Evolutionary conservation across 192 early-diverging fungal genomes (phyloP), one percentile per base, ranked within the genome.

Genomic region (Linnemannia exigua): DNA sequence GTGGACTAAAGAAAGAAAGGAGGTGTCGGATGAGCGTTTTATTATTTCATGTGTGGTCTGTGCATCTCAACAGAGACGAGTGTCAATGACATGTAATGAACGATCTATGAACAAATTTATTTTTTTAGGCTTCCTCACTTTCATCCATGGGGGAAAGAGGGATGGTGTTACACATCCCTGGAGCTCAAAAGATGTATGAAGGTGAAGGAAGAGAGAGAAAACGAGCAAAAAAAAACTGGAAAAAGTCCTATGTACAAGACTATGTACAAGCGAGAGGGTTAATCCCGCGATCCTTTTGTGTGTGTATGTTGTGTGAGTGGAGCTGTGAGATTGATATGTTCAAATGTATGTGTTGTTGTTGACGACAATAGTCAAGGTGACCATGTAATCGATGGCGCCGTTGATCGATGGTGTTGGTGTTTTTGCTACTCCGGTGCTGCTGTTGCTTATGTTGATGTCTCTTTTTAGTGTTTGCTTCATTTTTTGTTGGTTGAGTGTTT

Each of bases 31-130:
- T 9, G 41, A 3, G 41, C 41, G 41, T 44, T 44, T 6, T 44
- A 44, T 44, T 44, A 9, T 44, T 44, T 6, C 41, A 6, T 9
- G 41, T 44, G 41, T 44, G 41, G 41, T 44, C 41, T 44, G 41
- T 44, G 41, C 41, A 9, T 44, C 9, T 44, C 41, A n/a, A n/a
- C n/a, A n/a, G 41, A 44, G 41, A 14, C 4, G 9, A 50, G 17
- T 50, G 48, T 1, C 4, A 50, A 50, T 16, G 48, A 50, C 41
- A 3, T 44, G 5, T 44, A 9, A 44, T 44, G 41, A 12, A 54
- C 22, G 52, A 25, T 63, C 58, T 63, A 63, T 63, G 58, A 63
- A 63, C 58, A 63, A n/a, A 63, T 63, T 63, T 63, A 63, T 63
- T 63, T 28, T 1, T 25, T 50, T 50, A 25, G 25, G 28, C 12